Percentiles rank a stretch among this genome's conserved stretches.
Conservation (phyloP, 2,329 filamentous ascomycete species). For the Scedosporium aurantiacum region DNA sequence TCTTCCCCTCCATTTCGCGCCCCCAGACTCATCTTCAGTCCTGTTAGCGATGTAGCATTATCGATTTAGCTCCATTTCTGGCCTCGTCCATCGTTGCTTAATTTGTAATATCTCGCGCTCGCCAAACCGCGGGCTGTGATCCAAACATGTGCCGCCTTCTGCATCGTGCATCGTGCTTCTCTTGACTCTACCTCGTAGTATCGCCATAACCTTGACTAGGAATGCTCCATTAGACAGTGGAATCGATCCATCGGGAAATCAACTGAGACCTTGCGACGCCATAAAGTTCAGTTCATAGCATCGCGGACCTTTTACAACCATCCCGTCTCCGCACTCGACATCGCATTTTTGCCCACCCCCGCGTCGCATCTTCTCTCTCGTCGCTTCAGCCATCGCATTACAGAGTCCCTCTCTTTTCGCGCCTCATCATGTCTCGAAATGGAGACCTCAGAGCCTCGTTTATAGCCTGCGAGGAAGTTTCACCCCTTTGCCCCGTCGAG, state of each 20-base stretch:
- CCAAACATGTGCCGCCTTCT: no score
- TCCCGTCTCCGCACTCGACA: no score
- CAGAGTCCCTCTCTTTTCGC: neutral
- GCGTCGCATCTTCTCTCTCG: neutral
- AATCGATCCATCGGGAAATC: no score
- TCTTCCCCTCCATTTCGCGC: neutral
- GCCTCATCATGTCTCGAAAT: neutral
- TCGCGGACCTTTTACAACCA: no score
- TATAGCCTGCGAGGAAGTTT: slow-evolving; percentile 17
- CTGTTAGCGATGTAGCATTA: neutral
- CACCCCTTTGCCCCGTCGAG: slow-evolving; percentile 34
- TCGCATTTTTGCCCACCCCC: neutral
- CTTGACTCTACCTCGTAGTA: no score
- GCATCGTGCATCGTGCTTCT: no score
- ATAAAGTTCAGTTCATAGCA: no score
- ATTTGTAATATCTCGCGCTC: neutral
- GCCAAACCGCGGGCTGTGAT: neutral
- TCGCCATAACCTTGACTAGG: no score
- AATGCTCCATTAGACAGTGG: no score
- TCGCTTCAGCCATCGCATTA: neutral
- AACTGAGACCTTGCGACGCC: no score
- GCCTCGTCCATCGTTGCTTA: neutral
- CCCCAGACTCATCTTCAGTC: neutral
- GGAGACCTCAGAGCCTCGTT: slow-evolving; percentile 1
- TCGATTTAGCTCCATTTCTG: neutral